phyloP scores from a whole-genome alignment of 352 stramenopile species.

The Peronospora farinosa region DNA sequence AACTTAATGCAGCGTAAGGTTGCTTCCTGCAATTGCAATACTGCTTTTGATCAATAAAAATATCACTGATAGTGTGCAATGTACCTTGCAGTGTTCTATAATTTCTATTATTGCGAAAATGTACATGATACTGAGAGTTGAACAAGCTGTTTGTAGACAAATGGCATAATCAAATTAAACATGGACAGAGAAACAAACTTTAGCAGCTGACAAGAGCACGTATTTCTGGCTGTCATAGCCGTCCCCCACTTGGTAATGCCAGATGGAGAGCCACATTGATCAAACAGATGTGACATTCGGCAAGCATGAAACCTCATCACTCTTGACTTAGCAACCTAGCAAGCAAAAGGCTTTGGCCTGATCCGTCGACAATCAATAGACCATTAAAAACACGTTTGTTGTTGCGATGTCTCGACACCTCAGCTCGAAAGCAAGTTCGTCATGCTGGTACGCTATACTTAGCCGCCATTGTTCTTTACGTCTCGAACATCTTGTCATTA shows the following conservation, averaged over 20 bases:
- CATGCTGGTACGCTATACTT: conserved; percentile 13
- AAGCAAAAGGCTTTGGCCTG: conserved; percentile 7
- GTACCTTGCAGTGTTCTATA: no score
- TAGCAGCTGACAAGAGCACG: conserved; percentile 16
- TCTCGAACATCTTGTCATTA: conserved; percentile 5
- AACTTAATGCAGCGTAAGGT: neutral
- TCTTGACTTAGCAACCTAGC: conserved; percentile 21
- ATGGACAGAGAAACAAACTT: conserved; percentile 17
- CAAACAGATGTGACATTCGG: conserved; percentile 15
- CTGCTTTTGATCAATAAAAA: no score
- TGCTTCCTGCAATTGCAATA: no score
- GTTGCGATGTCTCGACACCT: conserved; percentile 12
- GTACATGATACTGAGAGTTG: no score
- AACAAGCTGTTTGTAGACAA: no score
- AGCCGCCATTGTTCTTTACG: neutral
- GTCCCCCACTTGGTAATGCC: conserved; percentile 16
- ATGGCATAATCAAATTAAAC: conserved; percentile 4
- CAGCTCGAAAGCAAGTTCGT: conserved; percentile 16
- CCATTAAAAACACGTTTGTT: conserved; percentile 4
- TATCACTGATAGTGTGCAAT: no score
- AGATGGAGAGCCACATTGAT: conserved; percentile 17
- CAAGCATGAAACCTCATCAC: conserved; percentile 7
- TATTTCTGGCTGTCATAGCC: conserved; percentile 9
- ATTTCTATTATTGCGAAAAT: no score
- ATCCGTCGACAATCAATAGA: neutral